These are phyloP conservation scores for Apiosordaria backusii DNA, from an alignment of 495 filamentous ascomycete genomes.

Conservation along the genomic window DNA sequence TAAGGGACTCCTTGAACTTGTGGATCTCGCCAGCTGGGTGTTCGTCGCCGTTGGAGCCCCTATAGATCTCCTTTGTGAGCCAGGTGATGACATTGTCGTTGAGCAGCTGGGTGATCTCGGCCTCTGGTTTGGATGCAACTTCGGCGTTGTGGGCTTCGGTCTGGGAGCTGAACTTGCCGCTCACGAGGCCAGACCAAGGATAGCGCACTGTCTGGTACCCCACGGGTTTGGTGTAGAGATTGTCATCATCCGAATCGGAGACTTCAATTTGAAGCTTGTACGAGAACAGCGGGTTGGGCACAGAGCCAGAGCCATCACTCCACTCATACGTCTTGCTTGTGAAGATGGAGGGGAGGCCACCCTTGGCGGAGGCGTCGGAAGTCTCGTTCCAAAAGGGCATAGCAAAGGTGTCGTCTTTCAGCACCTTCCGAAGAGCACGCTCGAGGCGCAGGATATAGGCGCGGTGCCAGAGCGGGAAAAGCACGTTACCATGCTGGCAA, in stretches of 20 bases:
- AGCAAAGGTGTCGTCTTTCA: constrained; percentile 15
- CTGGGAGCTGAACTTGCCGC: not conserved
- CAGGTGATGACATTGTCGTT: constrained; percentile 20
- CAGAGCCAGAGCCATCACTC: constrained; percentile 7
- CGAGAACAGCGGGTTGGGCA: constrained; percentile 27
- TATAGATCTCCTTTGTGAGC: constrained; percentile 14
- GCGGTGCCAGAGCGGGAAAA: constrained; percentile 47
- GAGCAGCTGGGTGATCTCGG: constrained; percentile 7
- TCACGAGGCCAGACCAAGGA: constrained; percentile 27
- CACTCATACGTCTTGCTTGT: constrained; percentile 6
- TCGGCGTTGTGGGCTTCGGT: constrained; percentile 17
- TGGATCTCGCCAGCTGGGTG: constrained; percentile 5
- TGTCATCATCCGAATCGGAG: constrained; percentile 3
- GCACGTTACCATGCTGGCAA: constrained; percentile 39
- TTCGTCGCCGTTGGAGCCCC: not conserved
- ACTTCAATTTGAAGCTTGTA: constrained; percentile 24
- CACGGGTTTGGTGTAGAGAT: constrained; percentile 24
- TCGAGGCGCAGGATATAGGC: constrained; percentile 21
- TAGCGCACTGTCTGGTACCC: constrained; percentile 26
- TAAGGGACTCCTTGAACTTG: constrained; percentile 15
- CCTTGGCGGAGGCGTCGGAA: not conserved
- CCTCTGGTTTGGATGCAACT: not conserved
- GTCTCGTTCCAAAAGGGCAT: constrained; percentile 25
- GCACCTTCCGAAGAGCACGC: constrained; percentile 23
- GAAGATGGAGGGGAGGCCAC: constrained; percentile 17